phyloP scores from a whole-genome alignment of 1,139 yeast species.

The Saccharomyces hybrid region DNA sequence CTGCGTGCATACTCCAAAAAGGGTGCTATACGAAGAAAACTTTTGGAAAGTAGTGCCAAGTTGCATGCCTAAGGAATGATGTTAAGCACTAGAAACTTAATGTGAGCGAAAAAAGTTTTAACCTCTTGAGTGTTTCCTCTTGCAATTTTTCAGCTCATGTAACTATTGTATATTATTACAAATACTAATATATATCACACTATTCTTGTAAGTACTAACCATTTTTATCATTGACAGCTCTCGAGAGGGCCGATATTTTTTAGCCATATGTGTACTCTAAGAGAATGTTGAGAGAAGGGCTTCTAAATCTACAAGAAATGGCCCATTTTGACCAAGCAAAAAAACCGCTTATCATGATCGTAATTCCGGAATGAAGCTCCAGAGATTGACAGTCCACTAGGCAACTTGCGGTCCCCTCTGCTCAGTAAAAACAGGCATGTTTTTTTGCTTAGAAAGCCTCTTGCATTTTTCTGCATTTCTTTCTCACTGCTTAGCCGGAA shows the following conservation, averaged over 20 bases:
- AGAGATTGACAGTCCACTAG: too few relatives aligned
- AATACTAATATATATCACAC: not conserved
- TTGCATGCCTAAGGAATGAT: not conserved
- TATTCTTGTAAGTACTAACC: not conserved
- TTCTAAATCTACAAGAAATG: not conserved
- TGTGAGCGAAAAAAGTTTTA: not conserved
- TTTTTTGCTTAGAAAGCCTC: not conserved
- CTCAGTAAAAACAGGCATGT: not conserved
- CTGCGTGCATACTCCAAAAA: slow-evolving; percentile 35
- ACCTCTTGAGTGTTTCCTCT: not conserved
- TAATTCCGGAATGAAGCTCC: too few relatives aligned
- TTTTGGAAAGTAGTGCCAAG: not conserved
- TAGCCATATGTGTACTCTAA: not conserved
- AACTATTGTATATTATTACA: not conserved
- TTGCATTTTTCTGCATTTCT: not conserved
- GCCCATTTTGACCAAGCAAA: too few relatives aligned
- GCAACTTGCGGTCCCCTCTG: too few relatives aligned
- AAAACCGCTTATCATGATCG: too few relatives aligned
- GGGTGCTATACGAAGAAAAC: slow-evolving; percentile 13
- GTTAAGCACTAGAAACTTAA: not conserved
- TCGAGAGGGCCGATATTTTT: too few relatives aligned
- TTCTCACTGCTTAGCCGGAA: not conserved
- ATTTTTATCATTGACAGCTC: too few relatives aligned
- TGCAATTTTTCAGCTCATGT: not conserved
- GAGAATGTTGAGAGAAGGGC: not conserved